Conservation (phyloP, 108 stramenopile genomes). For the Fistulifera solaris region DNA sequence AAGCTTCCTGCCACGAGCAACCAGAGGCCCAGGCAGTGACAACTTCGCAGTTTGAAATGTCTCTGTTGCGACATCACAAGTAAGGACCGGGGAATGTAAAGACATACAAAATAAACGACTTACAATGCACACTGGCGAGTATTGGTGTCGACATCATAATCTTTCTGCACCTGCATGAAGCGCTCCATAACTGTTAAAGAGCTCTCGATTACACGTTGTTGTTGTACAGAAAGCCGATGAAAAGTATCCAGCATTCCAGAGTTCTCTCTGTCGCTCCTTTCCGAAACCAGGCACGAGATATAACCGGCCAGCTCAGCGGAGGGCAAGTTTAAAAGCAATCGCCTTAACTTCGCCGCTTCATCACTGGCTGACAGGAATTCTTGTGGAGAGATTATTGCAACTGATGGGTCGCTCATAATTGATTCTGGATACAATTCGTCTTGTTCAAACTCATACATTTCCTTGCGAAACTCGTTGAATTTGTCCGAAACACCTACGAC, state of each 20-base stretch:
- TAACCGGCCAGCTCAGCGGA: constrained; percentile 69
- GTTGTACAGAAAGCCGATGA: constrained; percentile 32
- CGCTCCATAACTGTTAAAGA: constrained; percentile 52
- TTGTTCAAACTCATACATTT: constrained; percentile 3
- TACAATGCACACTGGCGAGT: constrained; percentile 39
- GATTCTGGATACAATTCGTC: no score
- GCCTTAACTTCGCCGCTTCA: constrained; percentile 41
- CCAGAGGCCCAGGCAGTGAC: constrained; percentile 75
- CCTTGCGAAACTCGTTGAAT: constrained; percentile 26
- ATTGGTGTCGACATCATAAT: constrained; percentile 38
- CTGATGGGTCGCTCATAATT: no score
- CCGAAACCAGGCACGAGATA: constrained; percentile 57
- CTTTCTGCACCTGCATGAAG: constrained; percentile 58
- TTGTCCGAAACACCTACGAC: constrained; percentile 43
- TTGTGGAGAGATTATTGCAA: no score
- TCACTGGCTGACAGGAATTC: constrained; percentile 27
- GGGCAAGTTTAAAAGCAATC: constrained; percentile 30
- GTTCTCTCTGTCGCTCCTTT: constrained; percentile 36
- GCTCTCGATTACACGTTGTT: constrained; percentile 64
- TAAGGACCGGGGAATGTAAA: not conserved
- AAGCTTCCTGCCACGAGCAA: constrained; percentile 65
- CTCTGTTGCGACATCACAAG: constrained; percentile 10
- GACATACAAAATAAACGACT: not conserved
- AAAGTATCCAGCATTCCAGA: constrained; percentile 46
- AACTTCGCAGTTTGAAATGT: constrained; percentile 54